These are phyloP conservation scores for Yarrowia divulgata DNA, from an alignment of 805 yeast species.

Conservation along the genomic window DNA sequence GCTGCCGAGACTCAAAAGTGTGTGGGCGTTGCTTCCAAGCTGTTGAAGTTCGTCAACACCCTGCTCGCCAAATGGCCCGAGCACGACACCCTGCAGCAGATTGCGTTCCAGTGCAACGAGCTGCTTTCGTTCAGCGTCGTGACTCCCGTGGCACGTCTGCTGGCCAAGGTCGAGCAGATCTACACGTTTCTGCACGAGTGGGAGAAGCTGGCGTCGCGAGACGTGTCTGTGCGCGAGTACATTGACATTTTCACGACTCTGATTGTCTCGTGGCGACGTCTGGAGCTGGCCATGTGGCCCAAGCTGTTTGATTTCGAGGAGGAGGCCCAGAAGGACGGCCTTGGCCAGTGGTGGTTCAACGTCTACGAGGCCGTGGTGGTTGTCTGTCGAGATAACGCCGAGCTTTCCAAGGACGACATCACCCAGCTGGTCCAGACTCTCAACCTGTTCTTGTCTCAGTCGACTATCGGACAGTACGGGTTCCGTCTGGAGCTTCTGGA, in stretches of 20 bases:
- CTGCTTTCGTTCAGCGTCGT: conserved; percentile 65
- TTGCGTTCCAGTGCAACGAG: conserved; percentile 69
- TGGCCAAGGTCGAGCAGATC: conserved; percentile 86
- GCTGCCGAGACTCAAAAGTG: conserved; percentile 69
- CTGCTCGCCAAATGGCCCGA: conserved; percentile 87
- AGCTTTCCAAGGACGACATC: conserved; percentile 49
- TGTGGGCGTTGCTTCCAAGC: conserved; percentile 55
- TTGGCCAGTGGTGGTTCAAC: conserved; percentile 92
- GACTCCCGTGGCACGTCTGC: conserved; percentile 76
- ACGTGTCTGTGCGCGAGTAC: conserved; percentile 66
- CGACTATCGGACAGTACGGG: conserved; percentile 76
- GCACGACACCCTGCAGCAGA: conserved; percentile 82
- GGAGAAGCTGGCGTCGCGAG: conserved; percentile 88
- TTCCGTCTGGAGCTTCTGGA: conserved; percentile 65
- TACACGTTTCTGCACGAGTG: conserved; percentile 86
- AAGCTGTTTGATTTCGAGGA: conserved; percentile 69
- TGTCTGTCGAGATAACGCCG: conserved; percentile 43
- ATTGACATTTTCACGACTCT: conserved; percentile 67
- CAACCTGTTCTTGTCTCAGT: conserved; percentile 75
- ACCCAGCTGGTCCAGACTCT: conserved; percentile 62
- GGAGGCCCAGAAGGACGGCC: conserved; percentile 56
- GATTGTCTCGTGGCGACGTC: conserved; percentile 88
- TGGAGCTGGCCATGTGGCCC: conserved; percentile 88
- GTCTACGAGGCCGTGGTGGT: conserved; percentile 73
- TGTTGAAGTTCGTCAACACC: conserved; percentile 56